Conservation (phyloP, 1,284 basidiomycete species). For the Tremellales sp. region DNA sequence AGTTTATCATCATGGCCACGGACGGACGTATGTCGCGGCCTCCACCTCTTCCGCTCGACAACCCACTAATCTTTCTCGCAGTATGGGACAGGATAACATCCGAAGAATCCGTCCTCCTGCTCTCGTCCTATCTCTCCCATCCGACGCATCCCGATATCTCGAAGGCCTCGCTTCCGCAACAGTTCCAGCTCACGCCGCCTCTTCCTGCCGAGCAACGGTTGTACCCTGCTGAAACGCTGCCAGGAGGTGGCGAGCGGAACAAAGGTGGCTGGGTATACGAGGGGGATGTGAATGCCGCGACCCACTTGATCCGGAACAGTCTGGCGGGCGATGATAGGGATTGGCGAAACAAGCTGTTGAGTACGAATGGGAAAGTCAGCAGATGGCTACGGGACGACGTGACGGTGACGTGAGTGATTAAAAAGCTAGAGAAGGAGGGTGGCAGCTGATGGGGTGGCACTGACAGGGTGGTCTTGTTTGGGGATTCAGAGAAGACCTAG, state of each 20-base stretch:
- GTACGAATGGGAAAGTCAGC: constrained; percentile 76
- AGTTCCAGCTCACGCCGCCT: constrained; percentile 22
- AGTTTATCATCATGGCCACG: constrained; percentile 83
- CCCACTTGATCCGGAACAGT: constrained; percentile 91
- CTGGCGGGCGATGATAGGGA: constrained; percentile 78
- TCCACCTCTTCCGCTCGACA: neutral
- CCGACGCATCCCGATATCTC: constrained; percentile 50
- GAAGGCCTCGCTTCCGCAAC: constrained; percentile 27
- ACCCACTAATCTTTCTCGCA: constrained; percentile 10
- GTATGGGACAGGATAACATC: constrained; percentile 93
- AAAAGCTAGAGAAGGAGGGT: too few relatives aligned
- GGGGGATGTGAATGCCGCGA: constrained; percentile 76
- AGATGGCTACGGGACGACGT: constrained; percentile 82
- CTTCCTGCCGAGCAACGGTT: constrained; percentile 23
- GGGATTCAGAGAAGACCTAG: too few relatives aligned
- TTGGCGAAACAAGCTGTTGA: constrained; percentile 66
- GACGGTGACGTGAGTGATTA: constrained; percentile 77
- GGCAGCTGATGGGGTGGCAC: too few relatives aligned
- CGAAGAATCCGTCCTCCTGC: constrained; percentile 88
- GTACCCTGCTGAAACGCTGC: constrained; percentile 41
- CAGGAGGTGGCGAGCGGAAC: constrained; percentile 17
- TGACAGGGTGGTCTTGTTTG: too few relatives aligned
- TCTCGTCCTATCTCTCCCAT: constrained; percentile 75
- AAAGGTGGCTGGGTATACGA: constrained; percentile 67
- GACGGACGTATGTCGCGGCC: constrained; percentile 61